Evolutionary conservation across 176 grass and related monocot species (phyloP), one percentile per base, ranked within the genome.

Genomic region (Oropetium thomaeum): DNA sequence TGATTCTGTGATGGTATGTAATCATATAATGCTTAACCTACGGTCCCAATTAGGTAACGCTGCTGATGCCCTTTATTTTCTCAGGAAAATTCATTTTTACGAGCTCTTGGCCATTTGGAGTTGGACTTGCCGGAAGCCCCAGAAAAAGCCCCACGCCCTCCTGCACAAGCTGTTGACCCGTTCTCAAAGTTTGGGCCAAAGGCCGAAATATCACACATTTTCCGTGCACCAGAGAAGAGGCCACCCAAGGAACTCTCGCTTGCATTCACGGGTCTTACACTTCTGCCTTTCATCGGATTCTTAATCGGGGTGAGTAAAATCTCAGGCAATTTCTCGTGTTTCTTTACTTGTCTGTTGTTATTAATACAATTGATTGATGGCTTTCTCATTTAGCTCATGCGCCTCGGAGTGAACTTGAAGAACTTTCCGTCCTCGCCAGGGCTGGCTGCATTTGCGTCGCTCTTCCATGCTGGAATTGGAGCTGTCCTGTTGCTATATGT

Each of bases 1-100:
- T 86, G 96, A 99, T 72, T 82, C 92, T 80, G 87, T 80, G 71
- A 96, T 99, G 96, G 92, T 99, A 82, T 44, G 34, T 41, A 15
- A 39, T 48, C 35, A 47, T 69, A 4, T 65, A 70, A 65, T 44
- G n/a, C n/a, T 81, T 55, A 58, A 17, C 47, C 12, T 69, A 57
- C 2, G 54, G 20, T 41, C 23, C 23, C 66, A 19, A 58, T 51
- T 80, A 15, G 14, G 48, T 80, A 62, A 12, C 65, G 33, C 61
- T 75, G 53, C 61, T 69, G 66, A 77, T 26, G 64, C 59, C 69
- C 60, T 58, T 35, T 67, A 27, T 45, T 58, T 80, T 16, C 57
- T 60, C 83, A 96, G 96, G 96, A 99, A 77, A 99, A 96, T 77
- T 96, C 96, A 62, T 92, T 96, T 73, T 26, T 96, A 64, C 71